Percentiles rank a stretch among this genome's conserved stretches.
Evolutionary conservation across 2,329 filamentous ascomycete genomes (phyloP).

Genomic region (Aureobasidium sp.): DNA sequence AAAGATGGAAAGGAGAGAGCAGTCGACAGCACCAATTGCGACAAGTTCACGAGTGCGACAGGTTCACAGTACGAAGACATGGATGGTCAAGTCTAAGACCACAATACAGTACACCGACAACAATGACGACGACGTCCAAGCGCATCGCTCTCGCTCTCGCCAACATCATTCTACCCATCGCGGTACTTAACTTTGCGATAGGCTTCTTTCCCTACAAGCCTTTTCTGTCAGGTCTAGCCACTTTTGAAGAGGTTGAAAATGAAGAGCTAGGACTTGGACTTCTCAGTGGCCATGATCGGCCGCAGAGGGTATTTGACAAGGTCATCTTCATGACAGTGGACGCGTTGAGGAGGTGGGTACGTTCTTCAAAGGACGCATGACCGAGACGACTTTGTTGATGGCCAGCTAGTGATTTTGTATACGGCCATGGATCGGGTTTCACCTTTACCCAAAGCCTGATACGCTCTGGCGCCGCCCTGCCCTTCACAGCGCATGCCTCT

Average conservation of each 20-base stretch:
- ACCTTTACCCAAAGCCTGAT: slow-evolving; percentile 84
- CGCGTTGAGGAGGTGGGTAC: slow-evolving; percentile 70
- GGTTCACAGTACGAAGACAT: neutral
- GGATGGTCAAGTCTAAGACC: neutral
- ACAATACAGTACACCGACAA: neutral
- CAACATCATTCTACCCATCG: slow-evolving; percentile 70
- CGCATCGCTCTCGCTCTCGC: slow-evolving; percentile 47
- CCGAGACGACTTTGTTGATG: slow-evolving; percentile 20
- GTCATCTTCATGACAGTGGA: slow-evolving; percentile 97
- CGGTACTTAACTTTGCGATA: slow-evolving; percentile 63
- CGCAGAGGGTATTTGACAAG: slow-evolving; percentile 72
- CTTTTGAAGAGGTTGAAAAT: slow-evolving; percentile 22
- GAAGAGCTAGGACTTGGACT: slow-evolving; percentile 15
- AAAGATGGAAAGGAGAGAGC: neutral
- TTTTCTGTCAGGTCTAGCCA: slow-evolving; percentile 75
- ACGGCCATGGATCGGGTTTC: slow-evolving; percentile 72
- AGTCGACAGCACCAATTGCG: neutral
- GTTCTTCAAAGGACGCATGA: neutral
- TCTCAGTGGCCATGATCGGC: slow-evolving; percentile 41
- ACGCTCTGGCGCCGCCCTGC: slow-evolving; percentile 71
- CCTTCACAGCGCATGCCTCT: slow-evolving; percentile 93
- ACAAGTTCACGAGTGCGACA: no score
- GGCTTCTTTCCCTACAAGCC: slow-evolving; percentile 99
- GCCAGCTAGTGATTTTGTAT: slow-evolving; percentile 77
- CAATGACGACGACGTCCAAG: neutral